These are phyloP conservation scores for Rhizopogon salebrosus DNA, from an alignment of 768 basidiomycete species.

Conservation along the genomic window DNA sequence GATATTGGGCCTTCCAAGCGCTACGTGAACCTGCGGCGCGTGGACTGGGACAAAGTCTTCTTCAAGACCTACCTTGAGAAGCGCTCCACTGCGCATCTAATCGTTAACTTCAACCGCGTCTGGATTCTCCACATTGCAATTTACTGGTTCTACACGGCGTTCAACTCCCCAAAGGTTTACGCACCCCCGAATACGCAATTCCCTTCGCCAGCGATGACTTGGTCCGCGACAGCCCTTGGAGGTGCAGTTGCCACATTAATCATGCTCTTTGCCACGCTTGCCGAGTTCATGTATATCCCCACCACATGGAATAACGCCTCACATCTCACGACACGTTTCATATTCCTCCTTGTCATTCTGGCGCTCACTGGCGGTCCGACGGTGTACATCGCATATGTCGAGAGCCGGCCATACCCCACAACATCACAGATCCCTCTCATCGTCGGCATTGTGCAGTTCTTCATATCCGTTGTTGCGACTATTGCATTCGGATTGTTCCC, in stretches of 20 bases:
- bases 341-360: slow-evolving; percentile 89
- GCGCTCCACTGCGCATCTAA: slow-evolving; percentile 85
- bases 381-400: slow-evolving; percentile 85
- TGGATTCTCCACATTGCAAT: slow-evolving; percentile 95
- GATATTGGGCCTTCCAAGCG: slow-evolving; percentile 90
- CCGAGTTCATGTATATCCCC: slow-evolving; percentile 95
- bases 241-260: slow-evolving; percentile 90
- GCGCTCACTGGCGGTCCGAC: slow-evolving; percentile 92
- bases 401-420: slow-evolving; percentile 47
- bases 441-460: slow-evolving; percentile 91
- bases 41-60: slow-evolving; percentile 93
- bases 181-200: slow-evolving; percentile 57
- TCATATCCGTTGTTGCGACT: slow-evolving; percentile 80
- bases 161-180: slow-evolving; percentile 91
- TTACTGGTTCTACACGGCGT: slow-evolving; percentile 98
- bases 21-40: slow-evolving; percentile 84
- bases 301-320: slow-evolving; percentile 99
- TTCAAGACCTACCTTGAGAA: slow-evolving; percentile 99
- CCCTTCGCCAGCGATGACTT: slow-evolving; percentile 86
- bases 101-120: slow-evolving; percentile 98
- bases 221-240: slow-evolving; percentile 94
- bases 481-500: slow-evolving; percentile 84
- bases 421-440: slow-evolving; percentile 77
- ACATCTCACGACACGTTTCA: slow-evolving; percentile 88
- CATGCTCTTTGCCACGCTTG: slow-evolving; percentile 90